Base-by-base conservation (phyloP, 805 yeast species). In the Yarrowia sp. region DNA sequence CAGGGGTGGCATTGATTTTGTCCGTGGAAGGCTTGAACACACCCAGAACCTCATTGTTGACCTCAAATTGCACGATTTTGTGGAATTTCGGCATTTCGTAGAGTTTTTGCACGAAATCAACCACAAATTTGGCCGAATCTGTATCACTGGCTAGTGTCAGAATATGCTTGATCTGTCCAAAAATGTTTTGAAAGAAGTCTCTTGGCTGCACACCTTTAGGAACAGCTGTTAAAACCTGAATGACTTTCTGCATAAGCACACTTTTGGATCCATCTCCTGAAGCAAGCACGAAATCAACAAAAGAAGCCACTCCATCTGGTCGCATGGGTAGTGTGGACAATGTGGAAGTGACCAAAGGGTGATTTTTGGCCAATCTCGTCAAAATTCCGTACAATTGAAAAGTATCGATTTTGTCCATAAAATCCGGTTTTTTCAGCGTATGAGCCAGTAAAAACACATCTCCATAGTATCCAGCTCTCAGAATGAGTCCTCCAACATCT, bases 381-480 rank as follows among this genome's bases (percentile, higher is more conserved):
- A 58, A 13, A 33, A 43, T 44, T 7, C 51, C 18, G 51, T 58
- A 58, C 51, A 58, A 14, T 8, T 58, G 64, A 15, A 32, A 44
- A 1, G 64, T 58, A 14, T 58, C 64, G 32, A 58, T 44, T 14
- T 18, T 43, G 43, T 44, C 51, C 33, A 58, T 43, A 17, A 58
- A 44, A 18, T 43, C 42, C 3, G 31, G 22, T 14, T 11, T 43
- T 13, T 44, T 36, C 31, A 58, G 35, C 15, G 51, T 35, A 1
- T 33, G 17, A 1, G 64, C 64, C 28, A 58, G 13, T 7, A 43
- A 13, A 36, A 43, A 58, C 32, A 58, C 39, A 7, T 58, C 64
- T 43, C 50, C 64, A 9, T 58, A 58, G 43, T 58, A 58, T 10
- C 51, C 64, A 11, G 64, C 33, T 36, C 44, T 31, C 18, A 65